phyloP scores from a whole-genome alignment of 345 rosid genomes.

The Rhizophora mangle region DNA sequence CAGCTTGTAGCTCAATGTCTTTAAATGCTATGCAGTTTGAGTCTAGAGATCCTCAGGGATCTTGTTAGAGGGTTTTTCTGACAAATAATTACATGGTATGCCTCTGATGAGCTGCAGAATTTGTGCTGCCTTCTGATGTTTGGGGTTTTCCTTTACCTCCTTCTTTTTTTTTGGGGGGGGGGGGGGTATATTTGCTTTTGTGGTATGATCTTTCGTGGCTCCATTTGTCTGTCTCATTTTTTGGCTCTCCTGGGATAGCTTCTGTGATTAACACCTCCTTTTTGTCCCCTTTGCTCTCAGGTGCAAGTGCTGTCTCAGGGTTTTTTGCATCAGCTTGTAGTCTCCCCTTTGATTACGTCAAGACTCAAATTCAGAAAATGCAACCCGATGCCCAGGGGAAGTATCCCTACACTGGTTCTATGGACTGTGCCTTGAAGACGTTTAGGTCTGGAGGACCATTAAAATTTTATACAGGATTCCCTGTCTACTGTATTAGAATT shows the following conservation, averaged over 20 bases:
- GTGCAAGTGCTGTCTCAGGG: conserved; percentile 88
- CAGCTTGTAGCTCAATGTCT: too few relatives aligned
- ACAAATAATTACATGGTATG: too few relatives aligned
- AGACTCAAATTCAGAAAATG: conserved; percentile 99
- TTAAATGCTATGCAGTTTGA: too few relatives aligned
- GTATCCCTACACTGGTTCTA: conserved; percentile 84
- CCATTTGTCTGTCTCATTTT: neutral
- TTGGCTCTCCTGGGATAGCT: neutral
- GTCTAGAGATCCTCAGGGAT: too few relatives aligned
- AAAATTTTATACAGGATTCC: conserved; percentile 96
- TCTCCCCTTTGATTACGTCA: conserved; percentile 92
- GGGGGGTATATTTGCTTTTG: too few relatives aligned
- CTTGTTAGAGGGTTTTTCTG: too few relatives aligned
- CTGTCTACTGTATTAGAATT: conserved; percentile 87
- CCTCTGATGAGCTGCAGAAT: too few relatives aligned
- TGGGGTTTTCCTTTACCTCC: too few relatives aligned
- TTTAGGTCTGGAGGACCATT: conserved; percentile 84
- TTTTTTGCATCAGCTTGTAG: conserved; percentile 95
- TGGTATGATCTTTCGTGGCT: neutral
- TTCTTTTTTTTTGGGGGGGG: fast-evolving
- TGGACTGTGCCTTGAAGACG: conserved; percentile 81
- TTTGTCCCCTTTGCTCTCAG: conserved; percentile 35
- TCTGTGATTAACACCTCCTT: neutral
- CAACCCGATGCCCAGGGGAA: conserved; percentile 94
- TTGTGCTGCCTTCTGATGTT: too few relatives aligned